Percentiles rank a stretch among this genome's conserved stretches.
phyloP scores from a whole-genome alignment of 768 basidiomycete species.

The Hypholoma sublateritium region DNA sequence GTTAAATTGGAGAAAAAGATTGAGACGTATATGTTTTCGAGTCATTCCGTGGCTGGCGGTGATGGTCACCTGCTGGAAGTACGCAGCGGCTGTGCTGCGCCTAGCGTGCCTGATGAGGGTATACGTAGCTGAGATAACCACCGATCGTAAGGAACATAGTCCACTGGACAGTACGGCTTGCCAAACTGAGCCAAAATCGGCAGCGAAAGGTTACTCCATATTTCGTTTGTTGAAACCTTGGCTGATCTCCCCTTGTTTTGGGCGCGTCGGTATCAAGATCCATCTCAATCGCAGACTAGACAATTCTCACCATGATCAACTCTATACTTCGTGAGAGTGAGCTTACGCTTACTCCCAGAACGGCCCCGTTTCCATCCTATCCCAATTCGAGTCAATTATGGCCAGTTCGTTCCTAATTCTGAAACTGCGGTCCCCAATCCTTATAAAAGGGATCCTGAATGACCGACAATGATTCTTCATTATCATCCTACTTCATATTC shows the following conservation, averaged over 20 bases:
- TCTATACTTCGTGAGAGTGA: conserved; percentile 24
- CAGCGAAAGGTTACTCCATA: conserved; percentile 29
- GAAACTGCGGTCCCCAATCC: conserved; percentile 29
- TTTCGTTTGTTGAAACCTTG: conserved; percentile 32
- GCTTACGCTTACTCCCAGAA: conserved; percentile 22
- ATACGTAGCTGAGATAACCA: conserved; percentile 29
- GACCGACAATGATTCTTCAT: conserved; percentile 32
- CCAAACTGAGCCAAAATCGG: conserved; percentile 22
- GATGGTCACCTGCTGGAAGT: conserved; percentile 20
- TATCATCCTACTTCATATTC: conserved; percentile 23
- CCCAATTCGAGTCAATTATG: conserved; percentile 43
- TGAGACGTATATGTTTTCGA: conserved; percentile 23
- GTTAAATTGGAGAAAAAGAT: conserved; percentile 8
- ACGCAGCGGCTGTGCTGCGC: conserved; percentile 18
- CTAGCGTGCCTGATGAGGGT: conserved; percentile 21
- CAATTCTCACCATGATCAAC: conserved; percentile 28
- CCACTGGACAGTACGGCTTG: conserved; percentile 17
- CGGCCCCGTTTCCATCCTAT: conserved; percentile 26
- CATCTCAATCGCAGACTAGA: conserved; percentile 23
- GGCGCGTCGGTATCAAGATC: conserved; percentile 38
- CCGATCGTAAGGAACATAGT: conserved; percentile 33
- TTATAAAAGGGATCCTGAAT: conserved; percentile 24
- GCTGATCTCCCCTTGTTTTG: conserved; percentile 33
- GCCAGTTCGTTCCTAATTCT: conserved; percentile 31
- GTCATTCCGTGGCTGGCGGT: conserved; percentile 32